Conservation (phyloP, 1,284 basidiomycete species). For the Clitocybe nebularis region DNA sequence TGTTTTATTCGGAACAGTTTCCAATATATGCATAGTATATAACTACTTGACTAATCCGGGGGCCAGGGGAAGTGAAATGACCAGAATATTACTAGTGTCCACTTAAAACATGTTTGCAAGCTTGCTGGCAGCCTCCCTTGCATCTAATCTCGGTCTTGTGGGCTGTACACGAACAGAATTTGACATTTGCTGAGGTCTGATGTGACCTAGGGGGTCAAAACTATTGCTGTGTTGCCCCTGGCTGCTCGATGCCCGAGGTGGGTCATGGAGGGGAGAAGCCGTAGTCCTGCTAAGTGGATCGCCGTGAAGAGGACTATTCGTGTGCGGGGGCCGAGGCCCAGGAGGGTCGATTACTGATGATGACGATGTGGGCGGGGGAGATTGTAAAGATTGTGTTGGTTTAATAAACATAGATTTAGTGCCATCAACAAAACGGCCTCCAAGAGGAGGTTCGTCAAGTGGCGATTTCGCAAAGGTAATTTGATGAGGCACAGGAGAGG, state of each 20-base stretch:
- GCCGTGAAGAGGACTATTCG: slow-evolving; percentile 9
- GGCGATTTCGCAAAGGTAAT: slow-evolving; percentile 20
- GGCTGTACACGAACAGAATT: slow-evolving; percentile 65
- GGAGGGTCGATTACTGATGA: slow-evolving; percentile 9
- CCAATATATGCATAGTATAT: too few relatives aligned
- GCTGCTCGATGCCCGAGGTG: slow-evolving; percentile 21
- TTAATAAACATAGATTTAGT: slow-evolving; percentile 75
- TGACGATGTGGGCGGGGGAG: slow-evolving; percentile 33
- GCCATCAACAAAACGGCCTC: slow-evolving; percentile 65
- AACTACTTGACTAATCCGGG: too few relatives aligned
- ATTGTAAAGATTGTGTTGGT: slow-evolving; percentile 26
- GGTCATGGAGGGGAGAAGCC: slow-evolving; percentile 20
- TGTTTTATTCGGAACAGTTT: too few relatives aligned
- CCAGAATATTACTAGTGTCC: too few relatives aligned
- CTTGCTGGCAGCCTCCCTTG: slow-evolving; percentile 81
- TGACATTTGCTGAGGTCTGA: slow-evolving; percentile 56
- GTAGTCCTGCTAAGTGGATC: slow-evolving; percentile 20
- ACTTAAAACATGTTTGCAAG: slow-evolving; percentile 79
- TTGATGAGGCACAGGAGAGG: slow-evolving; percentile 25
- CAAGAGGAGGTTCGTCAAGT: slow-evolving; percentile 46
- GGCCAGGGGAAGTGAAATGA: too few relatives aligned
- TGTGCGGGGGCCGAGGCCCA: slow-evolving; percentile 5
- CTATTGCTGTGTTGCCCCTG: slow-evolving; percentile 24
- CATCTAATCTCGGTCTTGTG: slow-evolving; percentile 65
- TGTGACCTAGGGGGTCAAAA: slow-evolving; percentile 63